These are phyloP conservation scores for Penicillium sp. DNA, from an alignment of 2,329 filamentous ascomycete genomes.

Conservation along the genomic window DNA sequence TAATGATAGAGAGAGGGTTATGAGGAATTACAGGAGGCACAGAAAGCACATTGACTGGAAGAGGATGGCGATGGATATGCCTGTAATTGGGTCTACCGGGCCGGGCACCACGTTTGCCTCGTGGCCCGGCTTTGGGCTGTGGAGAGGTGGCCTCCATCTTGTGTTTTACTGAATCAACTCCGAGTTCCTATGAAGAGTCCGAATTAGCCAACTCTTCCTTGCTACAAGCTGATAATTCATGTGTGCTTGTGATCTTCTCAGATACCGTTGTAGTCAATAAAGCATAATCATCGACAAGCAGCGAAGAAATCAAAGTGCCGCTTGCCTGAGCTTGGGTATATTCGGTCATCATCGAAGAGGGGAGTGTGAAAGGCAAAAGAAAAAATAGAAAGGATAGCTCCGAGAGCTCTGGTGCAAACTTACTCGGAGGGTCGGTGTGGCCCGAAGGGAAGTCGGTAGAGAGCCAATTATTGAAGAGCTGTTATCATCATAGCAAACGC, in stretches of 20 bases:
- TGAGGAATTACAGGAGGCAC: conserved; percentile 85
- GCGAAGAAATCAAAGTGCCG: conserved; percentile 53
- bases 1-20: conserved; percentile 84
- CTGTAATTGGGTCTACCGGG: conserved; percentile 57
- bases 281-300: conserved; percentile 50
- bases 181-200: conserved; percentile 6
- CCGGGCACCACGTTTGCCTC: conserved; percentile 27
- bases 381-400: conserved; percentile 12
- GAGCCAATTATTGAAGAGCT: neutral
- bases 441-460: conserved; percentile 2
- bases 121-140: conserved; percentile 7
- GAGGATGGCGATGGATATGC: conserved; percentile 76
- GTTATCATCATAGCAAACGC: neutral
- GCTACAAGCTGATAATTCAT: conserved; percentile 7
- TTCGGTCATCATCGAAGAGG: conserved; percentile 47
- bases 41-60: conserved; percentile 77
- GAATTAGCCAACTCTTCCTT: conserved; percentile 24
- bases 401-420: conserved; percentile 12
- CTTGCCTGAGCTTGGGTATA: conserved; percentile 45
- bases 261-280: conserved; percentile 97
- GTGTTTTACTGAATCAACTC: neutral
- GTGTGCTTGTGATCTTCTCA: conserved; percentile 57
- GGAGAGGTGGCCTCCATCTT: conserved; percentile 7
- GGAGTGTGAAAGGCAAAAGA: conserved; percentile 17
- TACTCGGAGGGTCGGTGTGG: conserved; percentile 14